Evolutionary conservation across 73 alveolate species (phyloP).

Genomic region (Stentor roeselii): DNA sequence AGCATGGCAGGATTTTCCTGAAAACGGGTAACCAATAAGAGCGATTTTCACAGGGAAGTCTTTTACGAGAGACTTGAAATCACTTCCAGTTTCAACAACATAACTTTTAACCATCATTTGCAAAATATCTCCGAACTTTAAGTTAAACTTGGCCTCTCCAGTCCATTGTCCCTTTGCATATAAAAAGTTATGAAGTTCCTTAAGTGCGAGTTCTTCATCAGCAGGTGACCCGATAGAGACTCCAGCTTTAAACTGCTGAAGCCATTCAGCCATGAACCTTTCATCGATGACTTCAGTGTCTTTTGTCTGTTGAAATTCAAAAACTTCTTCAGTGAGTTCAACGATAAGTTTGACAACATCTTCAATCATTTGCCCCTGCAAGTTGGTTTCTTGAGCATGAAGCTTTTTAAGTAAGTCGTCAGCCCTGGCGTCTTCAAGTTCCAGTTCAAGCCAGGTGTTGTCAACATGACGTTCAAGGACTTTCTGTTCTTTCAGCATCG

Average conservation of each 20-base stretch:
- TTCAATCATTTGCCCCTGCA: constrained; percentile 62
- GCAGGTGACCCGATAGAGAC: constrained; percentile 42
- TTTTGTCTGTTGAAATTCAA: constrained; percentile 77
- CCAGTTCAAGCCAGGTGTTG: constrained; percentile 27
- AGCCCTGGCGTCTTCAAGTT: constrained; percentile 25
- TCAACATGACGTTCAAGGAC: constrained; percentile 65
- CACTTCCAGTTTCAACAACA: neutral
- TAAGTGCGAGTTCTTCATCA: constrained; percentile 44
- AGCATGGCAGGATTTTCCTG: constrained; percentile 92
- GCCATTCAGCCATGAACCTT: constrained; percentile 90
- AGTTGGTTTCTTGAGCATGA: constrained; percentile 63
- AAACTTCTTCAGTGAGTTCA: constrained; percentile 92
- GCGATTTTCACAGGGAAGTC: constrained; percentile 77
- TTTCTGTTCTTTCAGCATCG: constrained; percentile 53
- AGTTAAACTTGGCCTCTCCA: constrained; percentile 35
- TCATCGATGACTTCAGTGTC: constrained; percentile 87
- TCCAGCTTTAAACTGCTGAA: constrained; percentile 68
- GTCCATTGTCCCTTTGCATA: constrained; percentile 71
- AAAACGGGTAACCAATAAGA: constrained; percentile 84
- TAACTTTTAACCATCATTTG: constrained; percentile 33
- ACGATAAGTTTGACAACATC: constrained; percentile 71
- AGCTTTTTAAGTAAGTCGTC: neutral
- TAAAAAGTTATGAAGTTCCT: constrained; percentile 66
- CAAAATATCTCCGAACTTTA: constrained; percentile 36
- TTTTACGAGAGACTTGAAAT: neutral